These are phyloP conservation scores for Amylostereum chailletii DNA, from an alignment of 1,284 basidiomycete species.

Conservation along the genomic window DNA sequence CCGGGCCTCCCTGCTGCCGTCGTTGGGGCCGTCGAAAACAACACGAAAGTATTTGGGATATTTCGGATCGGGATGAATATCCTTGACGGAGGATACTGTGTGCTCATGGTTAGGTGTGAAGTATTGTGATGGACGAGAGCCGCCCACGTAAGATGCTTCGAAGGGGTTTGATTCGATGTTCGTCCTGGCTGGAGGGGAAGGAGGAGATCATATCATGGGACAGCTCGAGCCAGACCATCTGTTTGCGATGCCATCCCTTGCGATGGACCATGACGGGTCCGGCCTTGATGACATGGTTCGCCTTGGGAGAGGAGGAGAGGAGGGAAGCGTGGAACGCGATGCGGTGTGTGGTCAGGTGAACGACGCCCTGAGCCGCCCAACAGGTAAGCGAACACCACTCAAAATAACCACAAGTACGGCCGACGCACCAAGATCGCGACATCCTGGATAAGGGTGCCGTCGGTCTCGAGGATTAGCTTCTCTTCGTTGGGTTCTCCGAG, in stretches of 20 bases:
- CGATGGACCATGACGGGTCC: slow-evolving; percentile 46
- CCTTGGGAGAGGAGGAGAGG: slow-evolving; percentile 29
- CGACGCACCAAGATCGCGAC: slow-evolving; percentile 38
- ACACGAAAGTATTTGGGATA: slow-evolving; percentile 34
- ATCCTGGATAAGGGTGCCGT: slow-evolving; percentile 40
- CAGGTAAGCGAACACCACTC: slow-evolving; percentile 2
- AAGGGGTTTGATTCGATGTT: slow-evolving; percentile 45
- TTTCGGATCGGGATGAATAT: slow-evolving; percentile 33
- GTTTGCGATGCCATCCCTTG: slow-evolving; percentile 32
- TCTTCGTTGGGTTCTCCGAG: slow-evolving; percentile 33
- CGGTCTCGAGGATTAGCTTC: slow-evolving; percentile 42
- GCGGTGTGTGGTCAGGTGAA: slow-evolving; percentile 60
- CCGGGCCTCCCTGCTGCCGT: slow-evolving; percentile 14
- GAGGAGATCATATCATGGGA: slow-evolving; percentile 53
- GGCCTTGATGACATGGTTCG: slow-evolving; percentile 34
- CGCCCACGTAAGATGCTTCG: slow-evolving; percentile 43
- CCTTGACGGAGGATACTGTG: slow-evolving; percentile 33
- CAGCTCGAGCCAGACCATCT: slow-evolving; percentile 60
- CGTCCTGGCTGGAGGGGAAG: slow-evolving; percentile 47
- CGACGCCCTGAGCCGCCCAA: slow-evolving; percentile 35
- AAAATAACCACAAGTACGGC: not conserved
- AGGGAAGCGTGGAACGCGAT: slow-evolving; percentile 59
- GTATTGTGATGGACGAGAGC: not conserved
- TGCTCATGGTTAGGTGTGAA: slow-evolving; percentile 1
- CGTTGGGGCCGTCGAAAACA: slow-evolving; percentile 23